These are phyloP conservation scores for Solanum bukasovii DNA, from an alignment of 257 asterid genomes.

Conservation along the genomic window DNA sequence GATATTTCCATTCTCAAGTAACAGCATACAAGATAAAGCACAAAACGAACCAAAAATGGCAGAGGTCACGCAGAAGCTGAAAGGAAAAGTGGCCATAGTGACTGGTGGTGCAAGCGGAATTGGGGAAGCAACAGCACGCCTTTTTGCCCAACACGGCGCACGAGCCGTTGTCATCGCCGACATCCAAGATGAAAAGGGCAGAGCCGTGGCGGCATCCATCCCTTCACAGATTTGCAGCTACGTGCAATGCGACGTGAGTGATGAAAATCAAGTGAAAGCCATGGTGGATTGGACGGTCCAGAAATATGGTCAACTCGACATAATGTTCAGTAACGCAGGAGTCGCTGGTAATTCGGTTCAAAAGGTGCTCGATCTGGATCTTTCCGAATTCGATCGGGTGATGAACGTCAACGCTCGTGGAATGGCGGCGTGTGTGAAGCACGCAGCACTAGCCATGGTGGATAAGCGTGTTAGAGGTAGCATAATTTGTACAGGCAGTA, in stretches of 20 bases:
- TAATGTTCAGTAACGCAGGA: conserved; percentile 46
- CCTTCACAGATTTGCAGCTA: conserved; percentile 22
- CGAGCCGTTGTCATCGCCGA: conserved; percentile 43
- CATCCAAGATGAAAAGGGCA: conserved; percentile 29
- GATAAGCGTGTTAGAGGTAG: conserved; percentile 10
- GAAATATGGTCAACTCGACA: conserved; percentile 25
- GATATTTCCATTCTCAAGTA: not conserved
- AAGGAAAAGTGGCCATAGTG: conserved; percentile 33
- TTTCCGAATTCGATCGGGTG: conserved; percentile 5
- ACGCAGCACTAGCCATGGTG: conserved; percentile 17
- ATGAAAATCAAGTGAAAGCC: conserved; percentile 34
- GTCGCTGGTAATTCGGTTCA: conserved; percentile 4
- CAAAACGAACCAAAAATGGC: not conserved
- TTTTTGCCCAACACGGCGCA: conserved; percentile 32
- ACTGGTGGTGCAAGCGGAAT: conserved; percentile 46
- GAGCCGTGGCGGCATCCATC: conserved; percentile 28
- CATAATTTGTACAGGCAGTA: conserved; percentile 27
- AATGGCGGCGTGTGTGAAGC: conserved; percentile 11
- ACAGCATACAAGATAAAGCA: not conserved
- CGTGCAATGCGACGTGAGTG: conserved; percentile 30
- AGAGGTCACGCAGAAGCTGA: conserved; percentile 4
- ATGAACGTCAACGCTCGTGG: conserved; percentile 25
- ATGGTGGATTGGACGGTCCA: conserved; percentile 24
- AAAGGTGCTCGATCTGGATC: conserved; percentile 24
- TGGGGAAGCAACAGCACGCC: conserved; percentile 29